Percentiles rank a stretch among this genome's conserved stretches.
Evolutionary conservation across 257 asterid genomes (phyloP).

Genomic region (Solanum sitiens): DNA sequence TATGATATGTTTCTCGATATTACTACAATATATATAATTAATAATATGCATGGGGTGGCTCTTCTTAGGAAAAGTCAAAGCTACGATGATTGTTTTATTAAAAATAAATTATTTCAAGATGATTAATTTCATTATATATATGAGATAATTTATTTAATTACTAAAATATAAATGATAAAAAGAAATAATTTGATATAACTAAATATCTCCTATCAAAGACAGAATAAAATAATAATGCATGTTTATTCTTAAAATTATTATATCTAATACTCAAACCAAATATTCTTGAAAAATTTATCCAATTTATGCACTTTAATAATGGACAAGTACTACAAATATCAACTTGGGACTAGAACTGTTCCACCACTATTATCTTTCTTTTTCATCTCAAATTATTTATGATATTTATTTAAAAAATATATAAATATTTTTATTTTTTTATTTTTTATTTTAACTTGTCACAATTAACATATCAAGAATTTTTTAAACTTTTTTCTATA

Average conservation of each 20-base stretch:
- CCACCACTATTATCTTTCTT: no score
- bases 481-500: no score
- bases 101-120: no score
- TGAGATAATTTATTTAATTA: accelerated
- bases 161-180: no score
- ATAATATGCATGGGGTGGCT: background rate
- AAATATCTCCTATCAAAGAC: no score
- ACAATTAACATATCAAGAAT: no score
- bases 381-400: background rate
- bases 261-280: no score
- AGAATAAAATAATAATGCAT: no score
- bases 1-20: background rate
- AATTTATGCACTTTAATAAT: background rate
- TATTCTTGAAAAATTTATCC: background rate
- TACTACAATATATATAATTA: background rate
- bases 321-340: background rate
- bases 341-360: background rate
- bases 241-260: no score
- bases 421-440: no score
- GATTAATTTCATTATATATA: accelerated
- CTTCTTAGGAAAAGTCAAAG: background rate
- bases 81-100: background rate
- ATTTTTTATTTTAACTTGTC: no score
- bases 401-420: accelerated
- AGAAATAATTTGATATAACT: accelerated